phyloP scores from a whole-genome alignment of 2,329 filamentous ascomycete species.

The Aspergillus sclerotialis region DNA sequence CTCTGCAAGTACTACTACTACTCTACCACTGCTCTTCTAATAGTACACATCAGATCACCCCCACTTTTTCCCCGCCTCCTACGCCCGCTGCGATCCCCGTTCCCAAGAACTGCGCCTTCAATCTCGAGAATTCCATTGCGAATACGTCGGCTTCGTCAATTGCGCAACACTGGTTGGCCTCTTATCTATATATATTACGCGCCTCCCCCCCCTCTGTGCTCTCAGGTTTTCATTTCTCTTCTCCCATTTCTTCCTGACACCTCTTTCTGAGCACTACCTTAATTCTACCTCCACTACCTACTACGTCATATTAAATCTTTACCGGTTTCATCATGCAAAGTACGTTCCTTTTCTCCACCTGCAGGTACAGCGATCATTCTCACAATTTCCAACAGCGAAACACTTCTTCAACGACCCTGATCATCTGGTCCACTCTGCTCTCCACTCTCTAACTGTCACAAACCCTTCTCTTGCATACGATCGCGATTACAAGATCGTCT shows the following conservation, averaged over 20 bases:
- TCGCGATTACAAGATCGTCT: slow-evolving; percentile 72
- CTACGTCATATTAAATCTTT: too few relatives aligned
- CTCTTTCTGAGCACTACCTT: too few relatives aligned
- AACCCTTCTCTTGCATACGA: slow-evolving; percentile 82
- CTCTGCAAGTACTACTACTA: slow-evolving; percentile 1
- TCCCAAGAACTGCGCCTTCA: too few relatives aligned
- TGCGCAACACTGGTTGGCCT: too few relatives aligned
- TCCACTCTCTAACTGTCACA: slow-evolving; percentile 69
- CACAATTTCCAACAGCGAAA: slow-evolving; percentile 43
- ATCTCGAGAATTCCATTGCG: too few relatives aligned
- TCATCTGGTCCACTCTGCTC: slow-evolving; percentile 68
- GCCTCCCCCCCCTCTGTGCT: too few relatives aligned
- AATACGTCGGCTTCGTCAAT: too few relatives aligned
- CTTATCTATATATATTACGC: too few relatives aligned
- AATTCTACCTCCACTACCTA: too few relatives aligned
- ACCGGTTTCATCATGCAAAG: slow-evolving; percentile 24
- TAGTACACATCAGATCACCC: too few relatives aligned
- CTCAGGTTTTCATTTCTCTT: too few relatives aligned
- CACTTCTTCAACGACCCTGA: slow-evolving; percentile 86
- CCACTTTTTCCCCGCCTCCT: slow-evolving; percentile 25
- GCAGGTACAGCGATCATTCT: slow-evolving; percentile 6
- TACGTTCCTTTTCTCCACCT: slow-evolving; percentile 15
- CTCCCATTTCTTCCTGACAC: too few relatives aligned
- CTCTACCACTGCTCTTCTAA: slow-evolving; percentile 10
- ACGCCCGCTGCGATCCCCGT: slow-evolving; percentile 1